phyloP scores from a whole-genome alignment of 1,284 basidiomycete species.

The Sporisorium iseilematis-ciliati region DNA sequence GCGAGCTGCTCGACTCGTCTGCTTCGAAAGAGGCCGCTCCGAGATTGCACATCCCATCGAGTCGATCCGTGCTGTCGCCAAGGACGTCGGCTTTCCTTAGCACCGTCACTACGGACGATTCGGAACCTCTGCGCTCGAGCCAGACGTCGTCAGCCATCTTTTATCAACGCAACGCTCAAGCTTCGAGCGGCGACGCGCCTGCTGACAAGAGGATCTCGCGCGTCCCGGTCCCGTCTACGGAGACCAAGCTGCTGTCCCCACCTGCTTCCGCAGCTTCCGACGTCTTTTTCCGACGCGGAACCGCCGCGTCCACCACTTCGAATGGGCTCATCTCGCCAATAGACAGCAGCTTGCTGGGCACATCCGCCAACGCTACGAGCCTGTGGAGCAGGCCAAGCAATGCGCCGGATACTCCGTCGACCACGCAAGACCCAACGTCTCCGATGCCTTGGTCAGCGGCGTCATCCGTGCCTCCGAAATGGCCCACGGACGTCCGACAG shows the following conservation, averaged over 20 bases:
- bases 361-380: slow-evolving; percentile 42
- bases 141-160: slow-evolving; percentile 32
- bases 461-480: slow-evolving; percentile 26
- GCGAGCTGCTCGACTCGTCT: slow-evolving; percentile 43
- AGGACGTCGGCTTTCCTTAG: slow-evolving; percentile 32
- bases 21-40: slow-evolving; percentile 4
- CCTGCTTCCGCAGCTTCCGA: slow-evolving; percentile 14
- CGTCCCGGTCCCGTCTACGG: slow-evolving; percentile 32
- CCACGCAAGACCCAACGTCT: slow-evolving; percentile 34
- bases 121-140: slow-evolving; percentile 21
- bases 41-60: slow-evolving; percentile 16
- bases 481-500: slow-evolving; percentile 18
- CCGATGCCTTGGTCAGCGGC: slow-evolving; percentile 39
- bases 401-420: slow-evolving; percentile 43
- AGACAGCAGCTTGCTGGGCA: slow-evolving; percentile 52
- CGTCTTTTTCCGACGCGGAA: slow-evolving; percentile 18
- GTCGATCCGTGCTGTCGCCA: slow-evolving; percentile 29
- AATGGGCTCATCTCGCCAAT: slow-evolving; percentile 40
- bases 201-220: slow-evolving; percentile 31
- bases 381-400: slow-evolving; percentile 46
- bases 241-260: slow-evolving; percentile 19
- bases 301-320: slow-evolving; percentile 20
- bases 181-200: background rate
- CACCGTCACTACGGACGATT: slow-evolving; percentile 12
- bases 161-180: slow-evolving; percentile 22